Percentiles rank a stretch among this genome's conserved stretches.
These are phyloP conservation scores for Lentithecium fluviatile DNA, from an alignment of 495 filamentous ascomycete genomes.

Conservation along the genomic window DNA sequence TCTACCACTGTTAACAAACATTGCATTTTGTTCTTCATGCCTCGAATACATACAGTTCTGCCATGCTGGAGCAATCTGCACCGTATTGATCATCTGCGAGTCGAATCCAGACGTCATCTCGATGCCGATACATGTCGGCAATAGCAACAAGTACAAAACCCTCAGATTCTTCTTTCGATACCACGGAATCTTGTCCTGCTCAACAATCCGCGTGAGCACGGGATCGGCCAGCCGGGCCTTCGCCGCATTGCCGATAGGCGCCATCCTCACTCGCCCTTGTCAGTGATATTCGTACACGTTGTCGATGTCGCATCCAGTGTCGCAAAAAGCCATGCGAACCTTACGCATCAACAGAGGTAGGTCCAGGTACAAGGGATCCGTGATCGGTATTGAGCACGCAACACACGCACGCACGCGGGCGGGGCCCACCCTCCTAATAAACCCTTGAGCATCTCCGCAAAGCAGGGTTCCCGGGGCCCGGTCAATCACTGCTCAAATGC, in stretches of 20 bases:
- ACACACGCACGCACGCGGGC: no score
- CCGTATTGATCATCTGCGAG: conserved; percentile 67
- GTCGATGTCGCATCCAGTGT: not conserved
- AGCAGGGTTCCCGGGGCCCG: no score
- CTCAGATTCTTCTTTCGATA: conserved; percentile 64
- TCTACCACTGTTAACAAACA: conserved; percentile 30
- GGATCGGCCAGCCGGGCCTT: conserved; percentile 40
- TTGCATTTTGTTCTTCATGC: not conserved
- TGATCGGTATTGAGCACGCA: no score
- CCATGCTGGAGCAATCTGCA: conserved; percentile 62
- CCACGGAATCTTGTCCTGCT: conserved; percentile 57
- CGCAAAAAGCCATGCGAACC: not conserved
- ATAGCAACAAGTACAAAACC: conserved; percentile 59
- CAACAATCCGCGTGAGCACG: conserved; percentile 54
- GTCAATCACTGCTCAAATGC: no score
- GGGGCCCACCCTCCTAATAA: no score
- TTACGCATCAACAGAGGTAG: no score
- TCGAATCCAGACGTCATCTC: conserved; percentile 74
- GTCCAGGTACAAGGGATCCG: no score
- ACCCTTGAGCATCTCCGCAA: no score
- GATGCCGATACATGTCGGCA: conserved; percentile 66
- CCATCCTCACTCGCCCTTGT: not conserved
- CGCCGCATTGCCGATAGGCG: not conserved
- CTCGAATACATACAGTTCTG: conserved; percentile 50
- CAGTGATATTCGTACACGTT: not conserved